A percentile compares a stretch with the other conserved stretches of the same genome.
Conservation (phyloP, 2,329 filamentous ascomycete genomes). For the Gaeumannomyces tritici region DNA sequence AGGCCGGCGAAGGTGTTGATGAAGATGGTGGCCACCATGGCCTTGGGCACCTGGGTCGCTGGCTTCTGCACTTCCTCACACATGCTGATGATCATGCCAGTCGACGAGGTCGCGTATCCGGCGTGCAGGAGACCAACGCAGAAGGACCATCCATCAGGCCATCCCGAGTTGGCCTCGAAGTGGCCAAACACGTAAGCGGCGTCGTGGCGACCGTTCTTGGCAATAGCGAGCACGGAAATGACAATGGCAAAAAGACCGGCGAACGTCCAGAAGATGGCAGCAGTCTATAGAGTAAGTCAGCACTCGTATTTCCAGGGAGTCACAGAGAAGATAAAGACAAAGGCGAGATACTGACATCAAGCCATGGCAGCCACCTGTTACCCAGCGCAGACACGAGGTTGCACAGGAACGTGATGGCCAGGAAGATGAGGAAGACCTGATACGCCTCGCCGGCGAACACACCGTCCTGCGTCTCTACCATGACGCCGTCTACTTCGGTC, state of each 20-base stretch:
- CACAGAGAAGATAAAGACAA: constrained; percentile 14
- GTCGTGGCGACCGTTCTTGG: constrained; percentile 55
- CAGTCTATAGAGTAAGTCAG: constrained; percentile 38
- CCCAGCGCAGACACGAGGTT: constrained; percentile 57
- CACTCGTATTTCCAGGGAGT: constrained; percentile 4
- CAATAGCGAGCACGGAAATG: constrained; percentile 52
- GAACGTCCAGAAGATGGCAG: constrained; percentile 68
- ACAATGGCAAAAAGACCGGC: constrained; percentile 58
- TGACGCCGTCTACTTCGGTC: background rate
- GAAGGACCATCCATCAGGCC: constrained; percentile 63
- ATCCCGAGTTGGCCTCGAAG: constrained; percentile 61
- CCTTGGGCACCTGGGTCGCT: constrained; percentile 59
- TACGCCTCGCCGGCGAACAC: constrained; percentile 42
- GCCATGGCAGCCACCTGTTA: constrained; percentile 55
- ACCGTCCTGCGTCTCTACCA: background rate
- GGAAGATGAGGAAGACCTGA: constrained; percentile 64
- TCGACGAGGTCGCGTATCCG: constrained; percentile 65
- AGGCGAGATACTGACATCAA: constrained; percentile 45
- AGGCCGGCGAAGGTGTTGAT: constrained; percentile 59
- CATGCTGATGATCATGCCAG: constrained; percentile 74
- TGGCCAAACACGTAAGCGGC: constrained; percentile 57
- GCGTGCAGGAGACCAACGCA: constrained; percentile 63
- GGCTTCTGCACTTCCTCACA: constrained; percentile 63
- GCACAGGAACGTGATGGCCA: constrained; percentile 55
- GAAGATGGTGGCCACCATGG: constrained; percentile 58